Evolutionary conservation across 2,329 filamentous ascomycete genomes (phyloP).

Genomic region (Arachnopeziza araneosa): DNA sequence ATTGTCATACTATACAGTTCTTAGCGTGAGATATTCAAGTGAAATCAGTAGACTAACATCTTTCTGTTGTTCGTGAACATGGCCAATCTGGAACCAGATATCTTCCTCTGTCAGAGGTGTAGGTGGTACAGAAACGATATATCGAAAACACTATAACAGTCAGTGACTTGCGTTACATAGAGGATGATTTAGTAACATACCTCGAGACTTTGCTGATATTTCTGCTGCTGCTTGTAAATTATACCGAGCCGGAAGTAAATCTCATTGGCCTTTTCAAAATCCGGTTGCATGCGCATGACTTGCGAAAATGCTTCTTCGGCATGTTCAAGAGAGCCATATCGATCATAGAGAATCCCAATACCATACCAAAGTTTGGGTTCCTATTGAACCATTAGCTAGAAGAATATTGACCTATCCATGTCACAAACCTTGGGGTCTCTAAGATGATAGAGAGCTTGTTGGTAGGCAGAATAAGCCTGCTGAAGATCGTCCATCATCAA

Average conservation of each 20-base stretch:
- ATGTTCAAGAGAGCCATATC: slow-evolving; percentile 93
- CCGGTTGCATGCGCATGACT: slow-evolving; percentile 97
- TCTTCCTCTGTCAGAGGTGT: slow-evolving; percentile 92
- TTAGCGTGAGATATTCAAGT: slow-evolving; percentile 25
- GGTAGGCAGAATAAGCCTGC: slow-evolving; percentile 94
- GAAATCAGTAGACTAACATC: slow-evolving; percentile 61
- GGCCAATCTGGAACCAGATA: slow-evolving; percentile 99
- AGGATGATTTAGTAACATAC: slow-evolving; percentile 43
- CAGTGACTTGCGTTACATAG: slow-evolving; percentile 4
- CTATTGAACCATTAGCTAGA: slow-evolving; percentile 37
- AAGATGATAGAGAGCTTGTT: slow-evolving; percentile 89
- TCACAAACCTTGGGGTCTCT: slow-evolving; percentile 76
- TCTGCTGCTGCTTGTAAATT: slow-evolving; percentile 98
- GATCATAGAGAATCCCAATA: slow-evolving; percentile 94
- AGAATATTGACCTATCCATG: not conserved
- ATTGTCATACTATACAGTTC: slow-evolving; percentile 66
- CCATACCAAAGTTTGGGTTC: slow-evolving; percentile 99
- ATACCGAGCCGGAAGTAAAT: slow-evolving; percentile 99
- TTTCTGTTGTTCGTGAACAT: slow-evolving; percentile 98
- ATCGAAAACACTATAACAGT: slow-evolving; percentile 79
- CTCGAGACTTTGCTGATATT: slow-evolving; percentile 87
- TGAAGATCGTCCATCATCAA: slow-evolving; percentile 98
- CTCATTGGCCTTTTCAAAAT: slow-evolving; percentile 98
- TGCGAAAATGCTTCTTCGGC: slow-evolving; percentile 97
- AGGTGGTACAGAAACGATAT: slow-evolving; percentile 90